A percentile compares a stretch with the other conserved stretches of the same genome.
These are phyloP conservation scores for Sungouiozyma intestinalis DNA, from an alignment of 805 yeast genomes.

Conservation along the genomic window DNA sequence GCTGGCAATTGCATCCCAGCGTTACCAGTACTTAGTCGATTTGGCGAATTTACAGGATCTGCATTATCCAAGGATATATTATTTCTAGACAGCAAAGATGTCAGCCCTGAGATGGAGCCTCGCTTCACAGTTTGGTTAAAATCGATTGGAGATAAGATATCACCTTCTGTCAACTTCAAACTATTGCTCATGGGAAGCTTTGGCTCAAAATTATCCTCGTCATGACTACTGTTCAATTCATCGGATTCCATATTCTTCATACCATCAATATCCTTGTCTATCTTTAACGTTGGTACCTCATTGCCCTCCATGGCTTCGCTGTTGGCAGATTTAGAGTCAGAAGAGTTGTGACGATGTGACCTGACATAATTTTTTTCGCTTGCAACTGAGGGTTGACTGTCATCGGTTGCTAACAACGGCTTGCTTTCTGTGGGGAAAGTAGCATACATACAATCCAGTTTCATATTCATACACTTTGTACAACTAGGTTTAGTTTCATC, in stretches of 20 bases:
- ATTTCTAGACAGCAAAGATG: neutral
- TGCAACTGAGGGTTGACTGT: neutral
- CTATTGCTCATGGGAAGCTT: neutral
- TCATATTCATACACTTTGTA: slow-evolving; percentile 67
- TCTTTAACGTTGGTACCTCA: neutral
- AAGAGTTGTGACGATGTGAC: neutral
- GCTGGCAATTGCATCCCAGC: neutral
- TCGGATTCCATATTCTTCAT: neutral
- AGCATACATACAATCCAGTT: slow-evolving; percentile 64
- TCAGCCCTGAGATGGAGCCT: neutral
- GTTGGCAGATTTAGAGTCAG: neutral
- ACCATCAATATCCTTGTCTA: neutral
- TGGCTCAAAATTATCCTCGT: neutral
- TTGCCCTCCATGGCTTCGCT: neutral
- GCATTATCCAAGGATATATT: neutral
- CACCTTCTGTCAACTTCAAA: neutral
- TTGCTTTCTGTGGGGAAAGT: neutral
- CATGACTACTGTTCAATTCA: neutral
- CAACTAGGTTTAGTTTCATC: slow-evolving; percentile 80
- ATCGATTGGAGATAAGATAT: neutral
- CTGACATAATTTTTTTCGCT: neutral
- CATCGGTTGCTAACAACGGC: neutral
- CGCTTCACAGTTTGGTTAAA: slow-evolving; percentile 12
- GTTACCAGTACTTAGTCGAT: neutral
- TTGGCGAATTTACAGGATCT: neutral